Conservation (phyloP, 306 rosid species). For the Cucumis hystrix region DNA sequence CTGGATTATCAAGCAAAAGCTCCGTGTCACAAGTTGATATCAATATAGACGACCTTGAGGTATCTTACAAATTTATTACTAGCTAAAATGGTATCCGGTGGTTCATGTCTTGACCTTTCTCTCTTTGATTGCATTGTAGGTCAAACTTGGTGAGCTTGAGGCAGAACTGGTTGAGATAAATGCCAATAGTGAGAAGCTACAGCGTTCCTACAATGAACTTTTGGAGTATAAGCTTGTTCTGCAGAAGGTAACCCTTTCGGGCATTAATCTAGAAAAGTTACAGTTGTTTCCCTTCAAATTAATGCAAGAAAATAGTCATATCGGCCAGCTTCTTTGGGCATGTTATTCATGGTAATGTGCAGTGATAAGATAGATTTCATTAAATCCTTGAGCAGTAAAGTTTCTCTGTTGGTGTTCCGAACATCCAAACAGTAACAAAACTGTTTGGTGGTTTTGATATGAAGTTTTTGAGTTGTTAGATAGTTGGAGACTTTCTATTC, state of each 20-base stretch:
- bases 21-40: conserved; percentile 25
- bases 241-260: conserved; percentile 57
- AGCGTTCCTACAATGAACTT: conserved; percentile 76
- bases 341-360: neutral
- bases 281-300: neutral
- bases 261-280: neutral
- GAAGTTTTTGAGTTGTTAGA: neutral
- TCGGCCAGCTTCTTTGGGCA: neutral
- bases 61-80: conserved; percentile 11
- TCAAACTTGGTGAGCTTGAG: conserved; percentile 82
- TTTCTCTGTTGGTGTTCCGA: conserved; percentile 5
- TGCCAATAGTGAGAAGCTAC: conserved; percentile 87
- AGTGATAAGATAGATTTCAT: neutral
- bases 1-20: conserved; percentile 44
- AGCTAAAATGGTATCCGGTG: neutral
- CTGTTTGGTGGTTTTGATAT: neutral
- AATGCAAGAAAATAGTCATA: neutral
- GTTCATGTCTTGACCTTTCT: neutral
- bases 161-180: conserved; percentile 78
- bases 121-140: conserved; percentile 30
- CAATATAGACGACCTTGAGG: conserved; percentile 79
- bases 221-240: conserved; percentile 80
- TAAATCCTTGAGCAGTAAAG: neutral
- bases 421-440: neutral
- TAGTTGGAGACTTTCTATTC: neutral